A percentile compares a stretch with the other conserved stretches of the same genome.
Conservation (phyloP, 1,139 yeast genomes). For the Torulaspora pretoriensis region DNA sequence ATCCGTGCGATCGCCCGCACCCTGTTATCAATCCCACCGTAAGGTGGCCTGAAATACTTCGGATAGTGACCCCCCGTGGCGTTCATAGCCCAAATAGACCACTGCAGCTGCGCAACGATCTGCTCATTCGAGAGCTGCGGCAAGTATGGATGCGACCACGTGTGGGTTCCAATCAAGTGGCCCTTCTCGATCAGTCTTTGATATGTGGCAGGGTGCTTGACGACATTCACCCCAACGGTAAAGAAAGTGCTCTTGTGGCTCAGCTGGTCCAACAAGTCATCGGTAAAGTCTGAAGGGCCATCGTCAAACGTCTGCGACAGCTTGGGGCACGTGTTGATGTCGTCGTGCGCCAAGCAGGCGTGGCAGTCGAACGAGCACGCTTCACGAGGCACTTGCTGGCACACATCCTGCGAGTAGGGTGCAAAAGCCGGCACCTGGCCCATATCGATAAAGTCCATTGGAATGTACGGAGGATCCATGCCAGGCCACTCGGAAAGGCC, state of each 20-base stretch:
- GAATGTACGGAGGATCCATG: constrained; percentile 78
- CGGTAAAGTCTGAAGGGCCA: constrained; percentile 80
- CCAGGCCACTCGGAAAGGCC: constrained; percentile 81
- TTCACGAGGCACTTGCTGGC: constrained; percentile 46
- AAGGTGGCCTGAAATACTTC: constrained; percentile 93
- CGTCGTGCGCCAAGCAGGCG: constrained; percentile 75
- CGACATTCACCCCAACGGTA: constrained; percentile 77
- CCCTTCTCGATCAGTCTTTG: constrained; percentile 53
- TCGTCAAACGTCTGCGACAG: constrained; percentile 91
- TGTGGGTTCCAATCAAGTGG: constrained; percentile 81
- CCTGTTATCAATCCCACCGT: constrained; percentile 88
- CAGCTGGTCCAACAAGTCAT: constrained; percentile 51
- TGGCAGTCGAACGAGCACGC: constrained; percentile 84
- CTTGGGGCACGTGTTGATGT: constrained; percentile 65
- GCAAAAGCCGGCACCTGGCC: constrained; percentile 46
- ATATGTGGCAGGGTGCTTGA: constrained; percentile 72
- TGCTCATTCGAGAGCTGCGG: constrained; percentile 75
- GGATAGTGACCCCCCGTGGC: constrained; percentile 90
- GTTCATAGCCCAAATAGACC: constrained; percentile 98
- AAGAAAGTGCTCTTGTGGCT: constrained; percentile 67
- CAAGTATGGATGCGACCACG: constrained; percentile 87
- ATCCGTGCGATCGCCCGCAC: constrained; percentile 74
- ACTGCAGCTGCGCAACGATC: constrained; percentile 81
- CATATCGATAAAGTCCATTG: constrained; percentile 66
- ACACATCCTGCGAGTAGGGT: constrained; percentile 55